Evolutionary conservation across 1,139 yeast species (phyloP).

Genomic region (Pichia cactophila): DNA sequence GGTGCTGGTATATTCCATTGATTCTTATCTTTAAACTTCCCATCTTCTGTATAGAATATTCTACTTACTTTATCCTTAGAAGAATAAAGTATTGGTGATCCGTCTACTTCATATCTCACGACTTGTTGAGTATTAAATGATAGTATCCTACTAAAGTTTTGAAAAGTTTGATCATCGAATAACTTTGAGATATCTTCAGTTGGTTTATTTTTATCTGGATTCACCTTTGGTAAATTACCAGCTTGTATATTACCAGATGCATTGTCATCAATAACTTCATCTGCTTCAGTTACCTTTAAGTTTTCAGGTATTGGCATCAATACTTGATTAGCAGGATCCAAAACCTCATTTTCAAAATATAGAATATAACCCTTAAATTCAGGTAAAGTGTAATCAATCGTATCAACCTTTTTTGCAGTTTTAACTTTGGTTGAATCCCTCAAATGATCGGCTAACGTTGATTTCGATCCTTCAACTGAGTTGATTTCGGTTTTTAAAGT

Average conservation of each 20-base stretch:
- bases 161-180: slow-evolving; percentile 72
- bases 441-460: slow-evolving; percentile 18
- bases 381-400: slow-evolving; percentile 30
- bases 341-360: slow-evolving; percentile 50
- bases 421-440: slow-evolving; percentile 6
- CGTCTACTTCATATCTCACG: slow-evolving; percentile 70
- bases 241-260: slow-evolving; percentile 7
- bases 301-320: slow-evolving; percentile 21
- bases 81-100: slow-evolving; percentile 66
- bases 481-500: slow-evolving; percentile 6
- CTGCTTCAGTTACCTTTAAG: slow-evolving; percentile 14
- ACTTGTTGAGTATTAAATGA: slow-evolving; percentile 83
- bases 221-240: slow-evolving; percentile 20
- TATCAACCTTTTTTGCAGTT: background rate
- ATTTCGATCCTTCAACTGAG: slow-evolving; percentile 6
- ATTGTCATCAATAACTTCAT: slow-evolving; percentile 11
- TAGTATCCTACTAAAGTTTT: slow-evolving; percentile 64
- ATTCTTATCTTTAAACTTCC: slow-evolving; percentile 21
- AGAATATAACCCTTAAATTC: slow-evolving; percentile 57
- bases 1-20: slow-evolving; percentile 42
- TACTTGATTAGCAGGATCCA: slow-evolving; percentile 30
- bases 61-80: slow-evolving; percentile 50
- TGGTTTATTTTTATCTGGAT: slow-evolving; percentile 21
- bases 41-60: slow-evolving; percentile 29
- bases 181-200: slow-evolving; percentile 39